Percentiles rank a stretch among this genome's conserved stretches.
phyloP scores from a whole-genome alignment of 2,329 filamentous ascomycete species.

The Graphilbum sp. region DNA sequence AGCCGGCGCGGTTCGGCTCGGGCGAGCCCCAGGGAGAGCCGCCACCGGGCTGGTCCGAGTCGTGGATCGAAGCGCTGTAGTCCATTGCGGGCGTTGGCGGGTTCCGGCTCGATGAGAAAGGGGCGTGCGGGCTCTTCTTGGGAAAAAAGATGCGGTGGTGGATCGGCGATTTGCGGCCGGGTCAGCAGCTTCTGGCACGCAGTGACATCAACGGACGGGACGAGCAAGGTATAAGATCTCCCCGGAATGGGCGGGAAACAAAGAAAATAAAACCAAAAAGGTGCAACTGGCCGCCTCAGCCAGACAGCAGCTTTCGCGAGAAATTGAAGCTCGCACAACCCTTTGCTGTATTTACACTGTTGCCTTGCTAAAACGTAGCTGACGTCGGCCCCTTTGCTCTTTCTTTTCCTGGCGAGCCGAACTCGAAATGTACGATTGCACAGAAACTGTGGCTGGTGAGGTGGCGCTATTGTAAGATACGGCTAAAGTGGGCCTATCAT shows the following conservation, averaged over 20 bases:
- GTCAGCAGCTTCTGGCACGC: background rate
- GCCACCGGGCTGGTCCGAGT: constrained; percentile 33
- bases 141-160: no score
- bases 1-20: constrained; percentile 25
- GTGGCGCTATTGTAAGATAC: no score
- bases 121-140: no score
- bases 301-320: background rate
- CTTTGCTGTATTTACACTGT: background rate
- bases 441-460: background rate
- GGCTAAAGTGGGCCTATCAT: no score
- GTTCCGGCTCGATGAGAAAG: no score
- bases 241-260: background rate
- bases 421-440: background rate
- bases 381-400: background rate
- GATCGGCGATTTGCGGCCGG: background rate
- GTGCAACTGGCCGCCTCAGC: background rate
- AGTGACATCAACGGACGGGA: background rate
- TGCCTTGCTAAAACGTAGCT: background rate
- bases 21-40: constrained; percentile 42
- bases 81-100: no score
- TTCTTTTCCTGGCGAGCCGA: background rate
- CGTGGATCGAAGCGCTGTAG: constrained; percentile 38
- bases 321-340: background rate
- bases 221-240: no score
- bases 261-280: background rate